phyloP scores from a whole-genome alignment of 768 basidiomycete species.

The Boletus speciosus region DNA sequence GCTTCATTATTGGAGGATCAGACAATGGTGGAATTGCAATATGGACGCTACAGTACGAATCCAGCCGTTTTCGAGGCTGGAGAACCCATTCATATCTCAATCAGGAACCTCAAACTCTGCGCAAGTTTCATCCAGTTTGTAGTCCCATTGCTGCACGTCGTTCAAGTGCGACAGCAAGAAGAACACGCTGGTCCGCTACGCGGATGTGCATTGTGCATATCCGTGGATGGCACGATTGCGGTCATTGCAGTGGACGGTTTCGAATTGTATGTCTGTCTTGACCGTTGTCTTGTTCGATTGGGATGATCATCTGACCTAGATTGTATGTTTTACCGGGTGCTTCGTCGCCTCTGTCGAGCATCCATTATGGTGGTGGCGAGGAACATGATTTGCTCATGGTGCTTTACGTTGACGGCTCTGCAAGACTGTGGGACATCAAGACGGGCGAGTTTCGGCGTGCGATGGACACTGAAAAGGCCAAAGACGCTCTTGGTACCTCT shows the following conservation, averaged over 20 bases:
- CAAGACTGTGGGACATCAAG: constrained; percentile 83
- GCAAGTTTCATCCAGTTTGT: constrained; percentile 75
- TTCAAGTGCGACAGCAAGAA: constrained; percentile 47
- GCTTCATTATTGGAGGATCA: constrained; percentile 66
- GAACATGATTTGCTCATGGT: constrained; percentile 64
- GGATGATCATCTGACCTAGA: constrained; percentile 37
- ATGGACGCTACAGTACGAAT: constrained; percentile 63
- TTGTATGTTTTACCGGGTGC: constrained; percentile 81
- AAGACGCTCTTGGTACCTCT: constrained; percentile 66
- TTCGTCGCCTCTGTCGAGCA: constrained; percentile 54
- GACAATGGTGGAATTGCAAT: constrained; percentile 77
- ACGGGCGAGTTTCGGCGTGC: constrained; percentile 84
- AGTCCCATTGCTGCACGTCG: constrained; percentile 55
- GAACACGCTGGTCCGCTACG: constrained; percentile 54
- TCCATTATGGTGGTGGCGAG: constrained; percentile 56
- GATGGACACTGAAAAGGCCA: constrained; percentile 70
- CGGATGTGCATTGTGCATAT: constrained; percentile 69
- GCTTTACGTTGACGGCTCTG: constrained; percentile 70
- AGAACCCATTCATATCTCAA: neutral
- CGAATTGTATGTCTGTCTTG: constrained; percentile 62
- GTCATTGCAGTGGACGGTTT: constrained; percentile 72
- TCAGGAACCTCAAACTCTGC: constrained; percentile 60
- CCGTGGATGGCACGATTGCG: constrained; percentile 78
- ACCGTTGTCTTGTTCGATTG: neutral
- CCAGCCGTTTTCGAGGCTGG: neutral